Base-by-base conservation (phyloP, 2,329 filamentous ascomycete genomes). In the Colletotrichum truncatum region DNA sequence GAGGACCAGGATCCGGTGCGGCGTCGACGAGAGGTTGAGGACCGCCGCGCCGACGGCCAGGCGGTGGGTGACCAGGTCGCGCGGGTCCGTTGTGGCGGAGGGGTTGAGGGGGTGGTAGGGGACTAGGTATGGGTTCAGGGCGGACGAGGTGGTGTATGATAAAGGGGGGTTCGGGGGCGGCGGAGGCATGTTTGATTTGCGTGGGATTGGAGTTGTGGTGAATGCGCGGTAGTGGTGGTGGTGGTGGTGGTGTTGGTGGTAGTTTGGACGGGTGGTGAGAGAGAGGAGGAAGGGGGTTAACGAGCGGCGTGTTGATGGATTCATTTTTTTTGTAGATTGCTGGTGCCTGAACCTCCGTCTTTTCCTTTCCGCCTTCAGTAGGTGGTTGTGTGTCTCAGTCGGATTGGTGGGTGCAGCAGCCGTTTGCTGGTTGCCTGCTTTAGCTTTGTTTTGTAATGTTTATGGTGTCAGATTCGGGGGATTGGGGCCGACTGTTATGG, bases 1-100 rank as follows among this genome's bases (percentile, higher is more conserved):
- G 12, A 84, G 69, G 30, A 84, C 73, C 9, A 84, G 76, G 60
- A 80, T 69, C 26, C 72, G 74, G 12, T 72, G 70, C 11, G 57
- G 63, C 12, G 11, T n/a, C 25, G 21, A 16, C 41, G 21, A 12
- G 54, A n/a, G 21, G 34, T 60, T 18, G 25, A 68, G 28, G 26
- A 68, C 67, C 10, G 64, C 64, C 26, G 59, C 64, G 49, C 55
- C 64, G 51, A 65, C 67, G 54, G 54, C 58, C 18, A 67, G 67
- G 26, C 51, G 43, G 52, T 68, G 53, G 36, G 55, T 60, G 34
- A 23, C 21, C 25, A 16, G 39, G 12, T 14, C 16, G 9, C n/a
- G 52, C 18, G 43, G 26, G 16, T 53, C 52, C 5, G 52, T 26
- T n/a, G 25, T 26, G 6, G 52, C 23, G 5, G 43, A 39, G 4